Conservation (phyloP, 2,329 filamentous ascomycete species). For the Lecanicillium sp. region DNA sequence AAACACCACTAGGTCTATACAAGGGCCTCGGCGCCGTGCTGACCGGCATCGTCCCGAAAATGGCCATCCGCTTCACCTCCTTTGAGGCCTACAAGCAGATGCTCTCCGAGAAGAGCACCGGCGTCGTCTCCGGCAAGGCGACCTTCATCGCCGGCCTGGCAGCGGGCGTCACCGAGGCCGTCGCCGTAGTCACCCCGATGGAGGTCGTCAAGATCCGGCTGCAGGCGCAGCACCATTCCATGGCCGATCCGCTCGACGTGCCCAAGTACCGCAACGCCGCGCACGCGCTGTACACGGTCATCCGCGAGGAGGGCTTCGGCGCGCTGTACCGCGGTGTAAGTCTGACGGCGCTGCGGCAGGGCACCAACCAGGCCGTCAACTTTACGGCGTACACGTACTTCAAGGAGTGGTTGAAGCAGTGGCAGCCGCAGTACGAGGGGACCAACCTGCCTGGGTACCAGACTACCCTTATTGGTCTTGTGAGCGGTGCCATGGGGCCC, state of each 20-base stretch:
- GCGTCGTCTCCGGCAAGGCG: constrained; percentile 57
- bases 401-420: constrained; percentile 66
- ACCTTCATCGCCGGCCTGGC: constrained; percentile 75
- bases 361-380: constrained; percentile 96
- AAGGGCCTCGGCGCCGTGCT: constrained; percentile 96
- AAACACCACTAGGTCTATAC: constrained; percentile 89
- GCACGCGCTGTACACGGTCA: constrained; percentile 72
- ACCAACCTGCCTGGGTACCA: constrained; percentile 73
- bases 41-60: constrained; percentile 95
- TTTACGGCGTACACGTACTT: constrained; percentile 97
- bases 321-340: constrained; percentile 90
- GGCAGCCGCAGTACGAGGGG: constrained; percentile 60
- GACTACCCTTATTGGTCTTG: constrained; percentile 82
- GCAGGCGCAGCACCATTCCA: constrained; percentile 95
- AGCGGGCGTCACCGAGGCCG: constrained; percentile 92
- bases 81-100: constrained; percentile 93
- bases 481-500: constrained; percentile 90
- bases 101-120: constrained; percentile 60
- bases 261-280: constrained; percentile 97
- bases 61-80: constrained; percentile 97
- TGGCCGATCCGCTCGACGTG: constrained; percentile 91
- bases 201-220: constrained; percentile 98
- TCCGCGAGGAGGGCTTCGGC: constrained; percentile 81
- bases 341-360: constrained; percentile 86
- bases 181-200: constrained; percentile 95